Conservation (phyloP, 257 asterid species). For the Nicotiana benthamiana region DNA sequence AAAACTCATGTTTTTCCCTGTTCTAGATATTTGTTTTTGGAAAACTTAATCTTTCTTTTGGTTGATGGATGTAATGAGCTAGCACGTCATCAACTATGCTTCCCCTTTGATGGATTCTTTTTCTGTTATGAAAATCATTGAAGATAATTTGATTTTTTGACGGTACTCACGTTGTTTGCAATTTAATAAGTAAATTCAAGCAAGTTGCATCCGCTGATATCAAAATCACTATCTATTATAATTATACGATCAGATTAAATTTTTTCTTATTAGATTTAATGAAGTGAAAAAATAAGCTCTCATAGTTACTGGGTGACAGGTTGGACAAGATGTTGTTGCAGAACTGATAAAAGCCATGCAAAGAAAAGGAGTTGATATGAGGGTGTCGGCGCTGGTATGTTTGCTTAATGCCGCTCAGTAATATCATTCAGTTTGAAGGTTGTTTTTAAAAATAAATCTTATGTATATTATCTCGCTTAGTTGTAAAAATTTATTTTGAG, state of each 20-base stretch:
- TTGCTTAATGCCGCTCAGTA: not conserved
- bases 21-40: not conserved
- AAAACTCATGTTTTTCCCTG: not conserved
- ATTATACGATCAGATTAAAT: not conserved
- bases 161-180: not conserved
- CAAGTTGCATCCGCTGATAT: not conserved
- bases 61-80: not conserved
- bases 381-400: slow-evolving; percentile 64
- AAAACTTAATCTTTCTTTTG: not conserved
- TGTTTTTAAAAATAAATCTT: not conserved
- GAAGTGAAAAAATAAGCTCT: slow-evolving; percentile 5
- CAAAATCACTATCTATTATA: not conserved
- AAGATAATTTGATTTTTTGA: not conserved
- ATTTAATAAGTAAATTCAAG: not conserved
- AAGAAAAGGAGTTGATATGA: slow-evolving; percentile 51
- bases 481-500: slow-evolving; percentile 2
- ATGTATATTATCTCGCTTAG: not conserved
- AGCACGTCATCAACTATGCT: not conserved
- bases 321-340: slow-evolving; percentile 58
- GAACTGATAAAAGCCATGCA: slow-evolving; percentile 51
- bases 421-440: not conserved
- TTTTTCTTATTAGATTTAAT: not conserved
- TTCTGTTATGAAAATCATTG: not conserved
- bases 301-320: slow-evolving; percentile 26
- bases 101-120: not conserved